Conservation (phyloP, 140 eudicot species). For the Ambrosia hybrid region DNA sequence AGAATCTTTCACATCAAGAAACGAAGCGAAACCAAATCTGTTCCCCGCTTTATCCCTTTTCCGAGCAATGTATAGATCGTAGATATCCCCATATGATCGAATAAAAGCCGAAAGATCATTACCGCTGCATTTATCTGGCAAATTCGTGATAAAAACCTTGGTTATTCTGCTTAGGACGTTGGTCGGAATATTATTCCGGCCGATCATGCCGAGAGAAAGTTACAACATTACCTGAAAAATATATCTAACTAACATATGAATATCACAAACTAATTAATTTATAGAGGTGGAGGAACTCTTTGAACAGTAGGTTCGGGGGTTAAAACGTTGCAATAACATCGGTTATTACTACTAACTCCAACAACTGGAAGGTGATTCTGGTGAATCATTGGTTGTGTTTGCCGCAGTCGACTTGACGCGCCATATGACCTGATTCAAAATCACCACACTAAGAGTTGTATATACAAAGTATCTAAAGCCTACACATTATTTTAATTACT, state of each 20-base stretch:
- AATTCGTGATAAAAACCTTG: no score
- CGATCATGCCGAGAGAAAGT: no score
- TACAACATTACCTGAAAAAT: background rate
- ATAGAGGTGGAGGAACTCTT: conserved; percentile 41
- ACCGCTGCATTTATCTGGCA: no score
- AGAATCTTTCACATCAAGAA: no score
- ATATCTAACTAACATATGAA: background rate
- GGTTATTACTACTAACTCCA: conserved; percentile 9
- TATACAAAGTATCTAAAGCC: background rate
- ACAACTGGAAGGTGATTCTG: conserved; percentile 25
- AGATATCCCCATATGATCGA: no score
- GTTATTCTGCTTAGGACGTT: no score
- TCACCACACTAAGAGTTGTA: background rate
- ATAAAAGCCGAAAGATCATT: no score
- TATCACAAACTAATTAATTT: conserved; percentile 27
- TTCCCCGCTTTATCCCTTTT: no score
- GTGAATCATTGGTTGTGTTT: conserved; percentile 18
- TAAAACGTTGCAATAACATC: conserved; percentile 45
- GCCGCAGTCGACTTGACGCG: conserved; percentile 18
- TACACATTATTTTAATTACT: background rate
- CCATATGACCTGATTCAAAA: conserved; percentile 41
- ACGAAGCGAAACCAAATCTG: no score
- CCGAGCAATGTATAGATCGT: no score
- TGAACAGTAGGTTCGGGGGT: conserved; percentile 32
- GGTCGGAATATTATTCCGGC: no score